Base-by-base conservation (phyloP, 345 rosid genomes). In the Boechera retrofracta region DNA sequence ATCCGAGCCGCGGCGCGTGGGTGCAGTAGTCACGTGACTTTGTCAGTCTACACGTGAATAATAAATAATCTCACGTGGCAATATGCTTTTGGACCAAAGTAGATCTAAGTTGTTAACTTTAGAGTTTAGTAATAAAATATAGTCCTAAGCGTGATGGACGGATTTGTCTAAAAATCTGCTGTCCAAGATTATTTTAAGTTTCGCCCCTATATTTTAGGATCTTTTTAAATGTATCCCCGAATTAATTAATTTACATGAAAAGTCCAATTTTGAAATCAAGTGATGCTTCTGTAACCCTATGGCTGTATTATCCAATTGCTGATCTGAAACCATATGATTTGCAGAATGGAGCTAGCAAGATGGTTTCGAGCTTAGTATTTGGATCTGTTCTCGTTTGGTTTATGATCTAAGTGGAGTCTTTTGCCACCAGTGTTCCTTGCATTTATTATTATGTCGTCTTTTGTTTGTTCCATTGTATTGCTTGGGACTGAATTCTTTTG, bases 401-500 rank as follows among this genome's bases (percentile, higher is more conserved):
- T 10, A 79, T 79, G 75, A 67, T 79, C 71, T 79, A 69, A 73
- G 65, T 5, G 0, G 18, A 49, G 36, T 39, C 36, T 71, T 29
- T 21, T 13, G 16, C 38, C 55, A 5, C 8, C 10, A 51, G 31
- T 48, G 72, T 56, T 73, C 47, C 2, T 45, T 62, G 61, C 60
- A 54, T 62, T 79, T 73, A 54, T 74, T 74, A 12, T 67, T 53
- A 60, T 73, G 64, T 67, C 21, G 67, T 68, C 66, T 48, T 32
- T 61, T 73, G 64, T 79, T 54, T 73, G 73, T 73, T 54, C 70
- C 75, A 73, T 47, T 79, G 82, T 73, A 79, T 74, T 79, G 64
- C 74, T 73, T 57, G 82, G 78, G 74, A 79, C 75, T 68, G 61
- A 54, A 79, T 79, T 79, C 82, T 79, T 79, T 79, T 68, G 82